phyloP scores from a whole-genome alignment of 108 stramenopile genomes.

The Cyclotella atomus region DNA sequence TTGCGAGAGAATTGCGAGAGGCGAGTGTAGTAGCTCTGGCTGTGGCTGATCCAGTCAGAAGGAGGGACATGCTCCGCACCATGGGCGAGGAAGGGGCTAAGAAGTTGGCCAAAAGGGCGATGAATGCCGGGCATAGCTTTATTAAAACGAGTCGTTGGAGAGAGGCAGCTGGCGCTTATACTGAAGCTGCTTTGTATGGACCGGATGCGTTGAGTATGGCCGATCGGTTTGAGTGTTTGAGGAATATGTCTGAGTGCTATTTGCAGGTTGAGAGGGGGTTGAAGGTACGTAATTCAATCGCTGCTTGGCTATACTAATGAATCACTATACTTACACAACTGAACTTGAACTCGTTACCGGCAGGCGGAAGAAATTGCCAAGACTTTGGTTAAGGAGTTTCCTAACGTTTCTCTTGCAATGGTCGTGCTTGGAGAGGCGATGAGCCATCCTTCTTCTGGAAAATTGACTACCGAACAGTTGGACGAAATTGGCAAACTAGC shows the following conservation, averaged over 20 bases:
- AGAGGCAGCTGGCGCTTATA: slow-evolving; percentile 22
- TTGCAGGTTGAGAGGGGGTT: slow-evolving; percentile 16
- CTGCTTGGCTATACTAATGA: too few species aligned
- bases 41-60: slow-evolving; percentile 11
- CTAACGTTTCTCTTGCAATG: slow-evolving; percentile 18
- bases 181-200: slow-evolving; percentile 18
- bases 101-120: slow-evolving; percentile 17
- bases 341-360: too few species aligned
- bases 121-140: slow-evolving; percentile 27
- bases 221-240: slow-evolving; percentile 22
- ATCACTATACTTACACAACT: too few species aligned
- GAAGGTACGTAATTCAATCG: slow-evolving; percentile 2
- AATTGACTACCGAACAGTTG: slow-evolving; percentile 10
- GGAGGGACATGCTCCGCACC: slow-evolving; percentile 21
- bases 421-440: slow-evolving; percentile 16
- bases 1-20: slow-evolving; percentile 17
- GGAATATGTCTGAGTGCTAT: slow-evolving; percentile 25
- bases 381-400: slow-evolving; percentile 17
- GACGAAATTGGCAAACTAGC: slow-evolving; percentile 13
- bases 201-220: not conserved
- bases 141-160: slow-evolving; percentile 23
- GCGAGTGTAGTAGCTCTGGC: slow-evolving; percentile 22
- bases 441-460: slow-evolving; percentile 16
- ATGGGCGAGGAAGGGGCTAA: slow-evolving; percentile 8
- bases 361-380: slow-evolving; percentile 15